These are phyloP conservation scores for Penicillium sp. DNA, from an alignment of 2,329 filamentous ascomycete genomes.

Conservation along the genomic window DNA sequence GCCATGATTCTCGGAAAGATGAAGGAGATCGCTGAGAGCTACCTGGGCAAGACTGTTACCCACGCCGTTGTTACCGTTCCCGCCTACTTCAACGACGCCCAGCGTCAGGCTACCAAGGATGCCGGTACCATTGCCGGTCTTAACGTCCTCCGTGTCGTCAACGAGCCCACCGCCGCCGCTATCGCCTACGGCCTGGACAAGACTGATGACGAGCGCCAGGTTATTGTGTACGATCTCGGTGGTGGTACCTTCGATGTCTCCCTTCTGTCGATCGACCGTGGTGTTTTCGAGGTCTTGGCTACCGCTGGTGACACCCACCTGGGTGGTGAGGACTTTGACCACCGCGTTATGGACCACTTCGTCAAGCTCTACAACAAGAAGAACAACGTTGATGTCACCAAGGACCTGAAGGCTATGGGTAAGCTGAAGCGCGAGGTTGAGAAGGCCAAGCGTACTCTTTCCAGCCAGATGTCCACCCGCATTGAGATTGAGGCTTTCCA, in stretches of 20 bases:
- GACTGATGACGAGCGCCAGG: slow-evolving; percentile 78
- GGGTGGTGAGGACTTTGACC: slow-evolving; percentile 98
- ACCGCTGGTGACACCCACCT: slow-evolving; percentile 96
- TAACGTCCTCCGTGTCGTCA: slow-evolving; percentile 93
- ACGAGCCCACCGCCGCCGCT: slow-evolving; percentile 93
- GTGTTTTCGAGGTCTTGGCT: slow-evolving; percentile 91
- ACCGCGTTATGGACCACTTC: slow-evolving; percentile 94
- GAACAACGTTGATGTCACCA: slow-evolving; percentile 85
- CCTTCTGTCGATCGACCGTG: slow-evolving; percentile 85
- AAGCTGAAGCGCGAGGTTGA: slow-evolving; percentile 99
- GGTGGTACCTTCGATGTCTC: slow-evolving; percentile 95
- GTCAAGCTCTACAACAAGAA: slow-evolving; percentile 99
- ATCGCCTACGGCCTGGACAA: slow-evolving; percentile 93
- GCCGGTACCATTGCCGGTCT: slow-evolving; percentile 88
- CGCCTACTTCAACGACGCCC: slow-evolving; percentile 98
- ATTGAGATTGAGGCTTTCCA: slow-evolving; percentile 98
- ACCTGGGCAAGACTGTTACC: slow-evolving; percentile 61
- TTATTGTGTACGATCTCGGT: slow-evolving; percentile 91
- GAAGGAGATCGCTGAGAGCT: slow-evolving; percentile 65
- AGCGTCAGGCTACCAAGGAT: slow-evolving; percentile 95
- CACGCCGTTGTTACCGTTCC: slow-evolving; percentile 84
- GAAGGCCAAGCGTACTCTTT: slow-evolving; percentile 98
- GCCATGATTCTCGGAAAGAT: slow-evolving; percentile 69
- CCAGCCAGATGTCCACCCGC: slow-evolving; percentile 87
- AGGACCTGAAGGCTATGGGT: slow-evolving; percentile 96